Evolutionary conservation across 306 rosid species (phyloP).

Genomic region (Betula pendula): DNA sequence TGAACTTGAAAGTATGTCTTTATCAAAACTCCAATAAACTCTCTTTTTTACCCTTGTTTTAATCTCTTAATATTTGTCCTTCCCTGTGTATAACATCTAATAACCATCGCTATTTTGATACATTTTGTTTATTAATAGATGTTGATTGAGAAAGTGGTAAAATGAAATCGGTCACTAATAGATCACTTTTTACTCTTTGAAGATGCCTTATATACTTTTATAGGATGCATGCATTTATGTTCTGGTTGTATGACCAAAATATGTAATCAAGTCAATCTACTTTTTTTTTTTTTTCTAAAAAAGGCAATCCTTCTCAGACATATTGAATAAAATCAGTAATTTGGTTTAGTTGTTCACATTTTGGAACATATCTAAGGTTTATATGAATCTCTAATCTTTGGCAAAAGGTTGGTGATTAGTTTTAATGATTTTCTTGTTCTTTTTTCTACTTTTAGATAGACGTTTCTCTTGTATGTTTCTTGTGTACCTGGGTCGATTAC

Average conservation of each 20-base stretch:
- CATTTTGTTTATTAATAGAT: not conserved
- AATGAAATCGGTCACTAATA: not conserved
- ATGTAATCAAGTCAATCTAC: not conserved
- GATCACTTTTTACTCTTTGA: not conserved
- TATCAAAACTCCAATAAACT: conserved; percentile 4
- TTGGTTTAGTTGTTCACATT: not conserved
- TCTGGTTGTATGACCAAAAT: not conserved
- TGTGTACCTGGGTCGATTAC: no score
- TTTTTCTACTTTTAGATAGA: no score
- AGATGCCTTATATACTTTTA: not conserved
- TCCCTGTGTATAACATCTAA: conserved; percentile 9
- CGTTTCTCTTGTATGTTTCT: no score
- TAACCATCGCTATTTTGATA: not conserved
- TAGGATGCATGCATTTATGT: not conserved
- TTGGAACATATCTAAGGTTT: not conserved
- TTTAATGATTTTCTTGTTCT: no score
- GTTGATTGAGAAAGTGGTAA: not conserved
- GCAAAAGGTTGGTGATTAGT: not conserved
- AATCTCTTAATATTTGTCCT: conserved; percentile 15
- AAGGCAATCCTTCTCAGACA: not conserved
- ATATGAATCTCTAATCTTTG: not conserved
- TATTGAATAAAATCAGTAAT: not conserved
- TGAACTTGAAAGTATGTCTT: conserved; percentile 80
- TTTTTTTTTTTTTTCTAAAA: no score
- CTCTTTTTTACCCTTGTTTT: not conserved